These are phyloP conservation scores for Brassica juncea DNA, from an alignment of 345 rosid species.

Conservation along the genomic window DNA sequence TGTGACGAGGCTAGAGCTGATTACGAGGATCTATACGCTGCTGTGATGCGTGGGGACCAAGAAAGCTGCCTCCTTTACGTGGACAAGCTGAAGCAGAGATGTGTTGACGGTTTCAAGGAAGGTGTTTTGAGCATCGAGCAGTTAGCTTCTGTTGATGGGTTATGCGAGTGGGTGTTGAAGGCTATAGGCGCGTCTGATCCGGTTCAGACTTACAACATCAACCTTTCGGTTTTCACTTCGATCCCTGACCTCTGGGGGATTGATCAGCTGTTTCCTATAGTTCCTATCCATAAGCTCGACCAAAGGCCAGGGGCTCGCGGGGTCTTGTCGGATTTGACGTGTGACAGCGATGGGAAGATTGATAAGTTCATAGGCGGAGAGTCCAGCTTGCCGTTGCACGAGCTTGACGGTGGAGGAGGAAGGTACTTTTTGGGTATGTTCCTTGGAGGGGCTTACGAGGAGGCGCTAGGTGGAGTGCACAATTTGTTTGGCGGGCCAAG, in stretches of 20 bases:
- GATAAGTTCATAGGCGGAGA: conserved; percentile 88
- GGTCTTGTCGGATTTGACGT: conserved; percentile 81
- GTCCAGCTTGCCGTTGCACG: conserved; percentile 87
- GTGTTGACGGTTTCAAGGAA: conserved; percentile 77
- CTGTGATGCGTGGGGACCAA: conserved; percentile 66
- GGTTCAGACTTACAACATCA: conserved; percentile 69
- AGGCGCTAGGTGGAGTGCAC: conserved; percentile 97
- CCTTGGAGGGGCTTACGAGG: conserved; percentile 97
- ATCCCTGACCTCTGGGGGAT: conserved; percentile 98
- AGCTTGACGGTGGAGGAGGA: conserved; percentile 49
- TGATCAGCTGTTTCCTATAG: conserved; percentile 84
- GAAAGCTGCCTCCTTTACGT: conserved; percentile 67
- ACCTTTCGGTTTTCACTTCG: conserved; percentile 88
- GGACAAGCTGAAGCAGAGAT: conserved; percentile 82
- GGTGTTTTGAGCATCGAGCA: conserved; percentile 78
- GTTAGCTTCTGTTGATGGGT: conserved; percentile 78
- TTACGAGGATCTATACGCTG: conserved; percentile 51
- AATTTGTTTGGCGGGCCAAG: conserved; percentile 96
- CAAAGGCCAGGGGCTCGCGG: conserved; percentile 73
- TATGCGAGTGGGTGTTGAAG: conserved; percentile 68
- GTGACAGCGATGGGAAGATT: conserved; percentile 93
- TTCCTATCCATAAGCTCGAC: conserved; percentile 82
- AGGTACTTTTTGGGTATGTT: conserved; percentile 92
- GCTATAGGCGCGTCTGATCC: conserved; percentile 59
- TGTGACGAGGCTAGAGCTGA: conserved; percentile 71